Base-by-base conservation (phyloP, 495 filamentous ascomycete species). In the Ramalina intermedia region DNA sequence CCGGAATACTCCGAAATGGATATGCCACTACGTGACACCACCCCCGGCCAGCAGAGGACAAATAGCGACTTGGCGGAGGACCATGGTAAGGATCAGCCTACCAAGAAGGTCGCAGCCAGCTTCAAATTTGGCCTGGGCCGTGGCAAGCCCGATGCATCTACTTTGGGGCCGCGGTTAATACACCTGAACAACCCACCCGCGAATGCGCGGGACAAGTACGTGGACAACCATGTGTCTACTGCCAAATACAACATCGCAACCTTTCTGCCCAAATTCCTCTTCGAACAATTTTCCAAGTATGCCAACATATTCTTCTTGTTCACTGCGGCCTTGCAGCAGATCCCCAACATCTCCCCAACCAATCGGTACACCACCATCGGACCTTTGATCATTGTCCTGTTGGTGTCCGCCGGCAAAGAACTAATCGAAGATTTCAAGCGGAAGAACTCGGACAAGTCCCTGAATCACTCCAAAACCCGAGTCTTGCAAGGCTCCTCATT, bases 221-320 rank as follows among this genome's bases (percentile, higher is more conserved):
- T 89, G 50, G 84, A 90, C 73, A 99, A 99, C 62, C 85, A 96
- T 62, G 82, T 99, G 41, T 96, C 90, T 6, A 99, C 93, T 2
- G 82, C 93, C 55, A 99, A 99, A 63, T 99, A 99, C 74, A 99
- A 96, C 63, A 57, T 89, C 59, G 72, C 84, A 45, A 95, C 87
- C n/a, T 96, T 96, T 64, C 58, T 96, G 24, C 90, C 91, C 42
- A 99, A 99, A 65, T 99, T 99, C 69, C 70, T 99, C 18, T 93
- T 88, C 66, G 93, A 99, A 60, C 93, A 99, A 65, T 99, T 99
- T 70, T 94, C 87, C 43, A 99, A 95, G 68, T 96, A 94, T 67
- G 93, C 91, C 67, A 99, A 99, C 63, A 63, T 99, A 55, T 99
- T 99, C 72, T 99, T 99, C 81, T 79, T 99, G 59, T 96, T 99